Conservation (phyloP, 768 basidiomycete species). For the Fomitopsis pulvina region DNA sequence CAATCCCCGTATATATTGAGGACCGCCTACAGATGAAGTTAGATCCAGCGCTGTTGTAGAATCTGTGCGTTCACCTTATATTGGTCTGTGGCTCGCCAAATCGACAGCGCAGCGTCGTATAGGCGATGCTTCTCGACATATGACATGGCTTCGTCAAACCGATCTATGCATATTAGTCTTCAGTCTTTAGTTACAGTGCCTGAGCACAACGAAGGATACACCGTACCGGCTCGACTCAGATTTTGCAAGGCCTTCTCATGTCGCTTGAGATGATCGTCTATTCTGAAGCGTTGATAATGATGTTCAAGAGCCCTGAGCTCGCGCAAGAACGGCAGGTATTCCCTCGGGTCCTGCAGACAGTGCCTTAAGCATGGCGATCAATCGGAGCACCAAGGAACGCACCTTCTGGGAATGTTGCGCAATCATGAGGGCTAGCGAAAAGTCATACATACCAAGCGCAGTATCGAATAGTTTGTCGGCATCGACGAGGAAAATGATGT, state of each 20-base stretch:
- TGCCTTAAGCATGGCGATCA: background rate
- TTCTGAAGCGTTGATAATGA: conserved; percentile 81
- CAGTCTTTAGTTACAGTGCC: background rate
- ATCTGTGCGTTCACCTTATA: conserved; percentile 44
- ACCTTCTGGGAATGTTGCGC: conserved; percentile 98
- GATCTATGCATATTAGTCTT: conserved; percentile 44
- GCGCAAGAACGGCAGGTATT: conserved; percentile 95
- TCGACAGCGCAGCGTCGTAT: conserved; percentile 62
- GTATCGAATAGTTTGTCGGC: conserved; percentile 88
- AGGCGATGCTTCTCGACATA: conserved; percentile 79
- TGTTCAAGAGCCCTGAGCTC: conserved; percentile 77
- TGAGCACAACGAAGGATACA: background rate
- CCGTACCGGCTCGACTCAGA: conserved; percentile 64
- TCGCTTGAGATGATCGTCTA: conserved; percentile 87
- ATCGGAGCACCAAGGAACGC: conserved; percentile 2
- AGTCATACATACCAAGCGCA: conserved; percentile 98
- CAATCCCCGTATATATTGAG: conserved; percentile 78
- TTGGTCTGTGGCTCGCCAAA: conserved; percentile 65
- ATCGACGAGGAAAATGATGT: conserved; percentile 96
- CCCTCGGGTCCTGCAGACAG: conserved; percentile 83
- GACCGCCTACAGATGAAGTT: conserved; percentile 39
- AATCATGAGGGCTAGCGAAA: conserved; percentile 89
- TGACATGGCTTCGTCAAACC: conserved; percentile 72
- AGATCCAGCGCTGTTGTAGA: background rate
- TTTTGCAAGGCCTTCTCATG: conserved; percentile 68